Evolutionary conservation across 441 rosid genomes (phyloP), one percentile per base, ranked within the genome.

Genomic region (Lepidium campestre): DNA sequence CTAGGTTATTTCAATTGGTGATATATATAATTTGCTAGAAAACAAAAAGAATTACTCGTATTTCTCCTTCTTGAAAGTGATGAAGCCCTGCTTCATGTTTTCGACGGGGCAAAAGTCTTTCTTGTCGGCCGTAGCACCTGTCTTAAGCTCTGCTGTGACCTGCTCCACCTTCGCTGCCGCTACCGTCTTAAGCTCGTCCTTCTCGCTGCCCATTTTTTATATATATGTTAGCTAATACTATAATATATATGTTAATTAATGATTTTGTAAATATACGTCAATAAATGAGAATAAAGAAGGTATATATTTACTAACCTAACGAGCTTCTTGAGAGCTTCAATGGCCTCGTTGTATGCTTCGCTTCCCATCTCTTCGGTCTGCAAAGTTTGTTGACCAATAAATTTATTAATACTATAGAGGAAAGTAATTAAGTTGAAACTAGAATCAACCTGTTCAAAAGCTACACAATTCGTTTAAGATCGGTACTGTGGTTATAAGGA

Each of bases 41-140:
- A 36, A 13, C 4, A 56, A 22, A 25, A 11, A 58, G 19, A 46
- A 80, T 42, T 50, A 93, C 99, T 86, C 92, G 66, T 78, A 94
- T 88, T 94, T 94, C 72, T 94, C 94, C 48, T 57, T 84, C 84
- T 94, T 91, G 94, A 89, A 94, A 77, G 76, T 17, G 72, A 84
- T 79, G 81, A 89, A 94, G 6, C 99, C 99, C 7, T 79, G 68
- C 68, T 88, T 94, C 15, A 94, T 57, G 77, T 83, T 71, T 53
- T 89, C 85, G 22, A 88, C 83, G 0, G 94, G 65, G 54, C 75
- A 69, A 74, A 77, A 11, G 77, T 27, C 74, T 48, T 73, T 75
- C 72, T 22, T 20, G 72, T 65, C 87, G 12, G 84, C n/a, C 1
- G 89, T 14, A 14, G 75, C 22, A 12, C 39, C 75, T 42, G 78